Evolutionary conservation across 805 yeast genomes (phyloP), one percentile per base, ranked within the genome.

Genomic region (Ogataea angusta): DNA sequence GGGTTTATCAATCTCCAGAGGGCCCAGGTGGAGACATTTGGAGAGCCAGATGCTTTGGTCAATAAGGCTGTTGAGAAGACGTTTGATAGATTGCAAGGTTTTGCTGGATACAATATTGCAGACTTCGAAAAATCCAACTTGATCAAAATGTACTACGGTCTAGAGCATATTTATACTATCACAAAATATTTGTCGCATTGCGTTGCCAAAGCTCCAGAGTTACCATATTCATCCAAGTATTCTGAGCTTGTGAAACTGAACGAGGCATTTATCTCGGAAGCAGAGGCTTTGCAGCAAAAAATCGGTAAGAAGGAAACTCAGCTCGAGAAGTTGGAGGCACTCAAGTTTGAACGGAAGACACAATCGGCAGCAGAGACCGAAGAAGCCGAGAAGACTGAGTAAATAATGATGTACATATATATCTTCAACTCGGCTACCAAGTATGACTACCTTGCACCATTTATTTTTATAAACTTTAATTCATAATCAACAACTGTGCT

Each of bases 151-250:
- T 48, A 36, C 24, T 29, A 37, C 10, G 33, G 47, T 27, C 43
- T 46, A 39, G 47, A 51, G 26, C 53, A 52, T 35, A 42, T 46
- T 10, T 55, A 52, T 38, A 36, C 46, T 12, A 34, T 54, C 9
- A 30, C 43, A 39, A 51, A 45, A 25, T 36, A 42, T 21, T 45
- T 55, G 18, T 38, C 43, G 32, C 28, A 34, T 25, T 41, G 48
- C 14, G 48, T 52, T 10, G 19, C 7, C 9, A 28, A 40, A 9
- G 38, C 44, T 10, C 51, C 50, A 8, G 40, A 34, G n/a, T 38
- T 22, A 5, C 40, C 40, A 21, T 50, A 46, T 23, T 9, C 35
- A 10, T 27, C 38, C 10, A 27, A 43, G 14, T 46, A 30, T 27
- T 18, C 30, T 12, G 37, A 38, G 6, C 31, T 53, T 14, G 29